Evolutionary conservation across 2,329 filamentous ascomycete genomes (phyloP).

Genomic region (Lasiodiplodia citricola): DNA sequence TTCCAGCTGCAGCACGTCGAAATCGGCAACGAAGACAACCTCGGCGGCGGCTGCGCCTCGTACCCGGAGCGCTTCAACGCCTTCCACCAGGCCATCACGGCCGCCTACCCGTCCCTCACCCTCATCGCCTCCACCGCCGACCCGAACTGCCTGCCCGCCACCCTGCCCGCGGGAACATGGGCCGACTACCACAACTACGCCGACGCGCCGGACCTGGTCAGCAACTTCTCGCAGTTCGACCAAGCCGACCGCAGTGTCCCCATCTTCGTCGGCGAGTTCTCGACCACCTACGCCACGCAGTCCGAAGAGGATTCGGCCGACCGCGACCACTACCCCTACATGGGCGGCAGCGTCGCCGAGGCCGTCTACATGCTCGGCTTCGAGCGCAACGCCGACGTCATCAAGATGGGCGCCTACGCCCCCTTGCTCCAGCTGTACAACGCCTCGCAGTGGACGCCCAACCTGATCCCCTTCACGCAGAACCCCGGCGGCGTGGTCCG

Average conservation of each 20-base stretch:
- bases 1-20: slow-evolving; percentile 68
- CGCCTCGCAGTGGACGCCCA: slow-evolving; percentile 22
- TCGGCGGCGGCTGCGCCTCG: slow-evolving; percentile 51
- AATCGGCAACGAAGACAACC: slow-evolving; percentile 71
- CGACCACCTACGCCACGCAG: neutral
- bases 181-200: slow-evolving; percentile 55
- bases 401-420: slow-evolving; percentile 35
- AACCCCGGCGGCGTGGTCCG: neutral
- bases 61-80: slow-evolving; percentile 60
- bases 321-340: neutral
- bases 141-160: slow-evolving; percentile 26
- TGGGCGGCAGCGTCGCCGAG: slow-evolving; percentile 62
- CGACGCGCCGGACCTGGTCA: slow-evolving; percentile 49
- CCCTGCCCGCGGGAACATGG: slow-evolving; percentile 44
- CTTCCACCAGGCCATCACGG: slow-evolving; percentile 65
- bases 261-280: slow-evolving; percentile 25
- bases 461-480: slow-evolving; percentile 18
- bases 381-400: slow-evolving; percentile 67
- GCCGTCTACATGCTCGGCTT: slow-evolving; percentile 69
- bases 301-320: neutral
- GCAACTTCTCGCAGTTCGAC: slow-evolving; percentile 54
- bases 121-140: slow-evolving; percentile 57
- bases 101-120: slow-evolving; percentile 62
- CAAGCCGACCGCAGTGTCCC: slow-evolving; percentile 4
- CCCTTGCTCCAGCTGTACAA: slow-evolving; percentile 25